Conservation (phyloP, 1,139 yeast genomes). For the Candida pseudoviswanathii region DNA sequence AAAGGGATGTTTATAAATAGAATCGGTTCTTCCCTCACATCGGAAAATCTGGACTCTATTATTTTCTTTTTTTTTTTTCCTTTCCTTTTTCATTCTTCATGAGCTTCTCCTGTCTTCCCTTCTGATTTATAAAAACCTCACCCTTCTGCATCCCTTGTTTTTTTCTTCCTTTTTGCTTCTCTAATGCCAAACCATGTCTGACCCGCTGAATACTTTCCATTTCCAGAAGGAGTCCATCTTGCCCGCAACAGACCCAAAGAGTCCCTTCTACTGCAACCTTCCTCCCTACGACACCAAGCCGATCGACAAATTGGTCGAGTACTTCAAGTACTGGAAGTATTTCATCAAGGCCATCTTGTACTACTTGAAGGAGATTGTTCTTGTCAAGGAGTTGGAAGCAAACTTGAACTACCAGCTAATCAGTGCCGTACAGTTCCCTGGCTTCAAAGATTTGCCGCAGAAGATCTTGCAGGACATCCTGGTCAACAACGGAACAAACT, state of each 20-base stretch:
- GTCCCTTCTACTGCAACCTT: constrained; percentile 44
- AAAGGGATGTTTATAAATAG: too few species aligned
- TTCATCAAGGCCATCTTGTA: constrained; percentile 61
- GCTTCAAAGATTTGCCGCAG: constrained; percentile 38
- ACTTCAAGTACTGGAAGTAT: constrained; percentile 73
- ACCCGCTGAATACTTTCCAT: constrained; percentile 2
- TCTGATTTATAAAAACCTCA: too few species aligned
- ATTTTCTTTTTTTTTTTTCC: too few species aligned
- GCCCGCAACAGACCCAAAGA: constrained; percentile 35
- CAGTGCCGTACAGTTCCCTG: constrained; percentile 61
- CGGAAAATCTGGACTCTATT: too few species aligned
- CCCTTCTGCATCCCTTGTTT: background rate
- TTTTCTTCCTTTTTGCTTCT: background rate
- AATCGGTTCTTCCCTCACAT: too few species aligned
- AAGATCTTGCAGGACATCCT: constrained; percentile 18
- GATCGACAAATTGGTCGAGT: constrained; percentile 50
- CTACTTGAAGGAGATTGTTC: constrained; percentile 62
- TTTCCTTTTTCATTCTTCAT: too few species aligned
- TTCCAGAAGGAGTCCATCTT: constrained; percentile 36
- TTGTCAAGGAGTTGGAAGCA: constrained; percentile 70
- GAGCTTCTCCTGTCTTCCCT: background rate
- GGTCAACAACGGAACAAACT: constrained; percentile 12
- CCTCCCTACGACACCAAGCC: constrained; percentile 48
- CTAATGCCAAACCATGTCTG: background rate
- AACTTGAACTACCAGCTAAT: constrained; percentile 64